Evolutionary conservation across 768 basidiomycete genomes (phyloP), one percentile per base, ranked within the genome.

Genomic region (Boletus rubescentipes): DNA sequence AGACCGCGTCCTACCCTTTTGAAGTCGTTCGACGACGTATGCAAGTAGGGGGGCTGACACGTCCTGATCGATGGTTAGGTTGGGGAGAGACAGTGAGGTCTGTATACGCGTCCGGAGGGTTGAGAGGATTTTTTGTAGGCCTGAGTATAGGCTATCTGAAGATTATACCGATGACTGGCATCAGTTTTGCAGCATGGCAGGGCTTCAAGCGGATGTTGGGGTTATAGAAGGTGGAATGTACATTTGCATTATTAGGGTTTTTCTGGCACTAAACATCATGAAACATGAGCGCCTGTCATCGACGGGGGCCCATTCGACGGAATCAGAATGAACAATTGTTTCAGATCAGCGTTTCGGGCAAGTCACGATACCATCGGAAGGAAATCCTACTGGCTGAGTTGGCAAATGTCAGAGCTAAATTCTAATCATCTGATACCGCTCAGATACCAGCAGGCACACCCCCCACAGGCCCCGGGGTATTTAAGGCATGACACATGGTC

Each of bases 101-200:
- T 8, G 82, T 98, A 23, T 95, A 86, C 78, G 64, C 67, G 7
- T 68, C 77, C 6, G 76, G 79, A n/a, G 93, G 94, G 10, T 87
- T 82, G 84, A 77, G 85, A 68, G 95, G 93, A 2, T 97, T 97
- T 72, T 98, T 87, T 65, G 85, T 97, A 30, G 96, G 96, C 1
- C 73, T 98, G 57, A 82, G 85, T 51, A 90, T 98, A 61, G 96
- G 96, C 2, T 97, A 92, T 72, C 62, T 98, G 50, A 98, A 98
- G 78, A 85, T 96, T 38, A 82, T 97, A 53, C 96, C 96, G 12
- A 96, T 98, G 94, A 96, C 87, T 21, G 92, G 93, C 53, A 87
- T 96, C 51, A 91, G 89, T 69, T 96, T 87, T 63, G 79, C 91
- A 10, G 88, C 87, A n/a, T 97, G 94, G 94, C 89, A 94, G 68